phyloP scores from a whole-genome alignment of 192 early-diverging fungal genomes.

The Coemansia sp. region DNA sequence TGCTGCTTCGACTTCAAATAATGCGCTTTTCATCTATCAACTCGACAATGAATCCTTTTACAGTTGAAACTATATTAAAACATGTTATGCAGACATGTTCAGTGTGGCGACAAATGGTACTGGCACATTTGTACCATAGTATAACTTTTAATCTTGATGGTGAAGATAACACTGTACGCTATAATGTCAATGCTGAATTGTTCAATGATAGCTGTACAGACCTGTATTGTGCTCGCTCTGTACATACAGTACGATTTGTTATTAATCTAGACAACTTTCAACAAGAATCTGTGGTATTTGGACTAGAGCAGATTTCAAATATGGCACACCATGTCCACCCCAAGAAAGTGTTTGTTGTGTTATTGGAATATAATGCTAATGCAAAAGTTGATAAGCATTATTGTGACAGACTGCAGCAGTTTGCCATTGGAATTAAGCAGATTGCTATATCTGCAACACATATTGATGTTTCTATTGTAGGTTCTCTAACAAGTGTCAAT shows the following conservation, averaged over 20 bases:
- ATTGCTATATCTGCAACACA: neutral
- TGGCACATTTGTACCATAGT: neutral
- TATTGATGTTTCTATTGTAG: too few species aligned
- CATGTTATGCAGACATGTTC: neutral
- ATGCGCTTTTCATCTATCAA: too few species aligned
- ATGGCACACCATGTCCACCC: too few species aligned
- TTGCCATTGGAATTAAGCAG: neutral
- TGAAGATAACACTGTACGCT: neutral
- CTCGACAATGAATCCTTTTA: too few species aligned
- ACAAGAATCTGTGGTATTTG: too few species aligned
- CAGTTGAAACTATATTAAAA: neutral
- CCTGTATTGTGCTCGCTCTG: neutral
- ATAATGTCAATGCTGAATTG: neutral
- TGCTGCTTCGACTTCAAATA: neutral
- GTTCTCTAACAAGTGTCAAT: neutral
- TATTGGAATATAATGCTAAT: too few species aligned
- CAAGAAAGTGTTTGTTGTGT: too few species aligned
- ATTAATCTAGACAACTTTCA: too few species aligned
- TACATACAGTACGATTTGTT: neutral
- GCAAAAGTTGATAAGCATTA: neutral
- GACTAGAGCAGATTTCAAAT: too few species aligned
- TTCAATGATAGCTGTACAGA: neutral
- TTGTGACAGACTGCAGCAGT: neutral
- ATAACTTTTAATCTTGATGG: neutral
- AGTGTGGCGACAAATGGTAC: neutral